phyloP scores from a whole-genome alignment of 768 basidiomycete genomes.

The Termitomyces bulborhizus region DNA sequence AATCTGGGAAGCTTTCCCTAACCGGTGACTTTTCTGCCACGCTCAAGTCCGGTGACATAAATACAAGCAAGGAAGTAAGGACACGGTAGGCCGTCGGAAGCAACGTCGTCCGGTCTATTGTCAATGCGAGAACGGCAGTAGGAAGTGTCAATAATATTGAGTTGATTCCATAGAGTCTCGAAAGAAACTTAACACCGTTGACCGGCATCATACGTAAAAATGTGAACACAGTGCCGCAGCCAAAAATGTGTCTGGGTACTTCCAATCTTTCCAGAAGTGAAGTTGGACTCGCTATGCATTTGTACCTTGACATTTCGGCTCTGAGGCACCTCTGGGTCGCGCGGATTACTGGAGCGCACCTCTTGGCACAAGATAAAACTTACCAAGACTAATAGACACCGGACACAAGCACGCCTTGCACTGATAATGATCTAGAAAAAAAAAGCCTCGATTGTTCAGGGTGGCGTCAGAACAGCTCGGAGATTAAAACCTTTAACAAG shows the following conservation, averaged over 20 bases:
- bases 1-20: neutral
- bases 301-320: neutral
- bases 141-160: neutral
- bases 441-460: neutral
- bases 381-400: no score
- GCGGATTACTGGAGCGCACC: neutral
- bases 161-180: no score
- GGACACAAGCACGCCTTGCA: neutral
- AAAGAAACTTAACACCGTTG: no score
- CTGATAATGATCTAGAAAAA: neutral
- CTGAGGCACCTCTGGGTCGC: neutral
- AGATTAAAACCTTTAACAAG: neutral
- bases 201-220: neutral
- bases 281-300: neutral
- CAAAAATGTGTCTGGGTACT: no score
- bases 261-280: neutral
- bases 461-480: neutral
- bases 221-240: neutral
- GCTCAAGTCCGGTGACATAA: neutral
- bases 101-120: neutral
- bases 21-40: neutral
- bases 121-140: neutral
- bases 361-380: neutral
- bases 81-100: neutral
- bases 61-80: neutral